These are phyloP conservation scores for Trichoderma brevicompactum DNA, from an alignment of 2,329 filamentous ascomycete genomes.

Conservation along the genomic window DNA sequence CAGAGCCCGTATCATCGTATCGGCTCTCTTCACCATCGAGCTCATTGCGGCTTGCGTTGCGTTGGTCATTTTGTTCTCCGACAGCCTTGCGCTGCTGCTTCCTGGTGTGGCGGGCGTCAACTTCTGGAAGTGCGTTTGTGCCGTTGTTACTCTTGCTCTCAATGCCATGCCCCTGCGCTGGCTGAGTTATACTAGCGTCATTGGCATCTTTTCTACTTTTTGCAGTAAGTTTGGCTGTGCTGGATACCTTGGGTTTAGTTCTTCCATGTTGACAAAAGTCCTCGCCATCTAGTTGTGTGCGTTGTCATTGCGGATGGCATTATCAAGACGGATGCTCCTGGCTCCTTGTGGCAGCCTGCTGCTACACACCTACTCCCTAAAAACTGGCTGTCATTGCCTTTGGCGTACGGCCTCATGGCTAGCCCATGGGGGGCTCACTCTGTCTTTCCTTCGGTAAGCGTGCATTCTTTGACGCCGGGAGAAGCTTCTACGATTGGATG, in stretches of 20 bases:
- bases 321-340: slow-evolving; percentile 76
- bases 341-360: slow-evolving; percentile 81
- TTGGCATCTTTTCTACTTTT: slow-evolving; percentile 90
- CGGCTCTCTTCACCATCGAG: slow-evolving; percentile 85
- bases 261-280: slow-evolving; percentile 19
- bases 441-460: slow-evolving; percentile 75
- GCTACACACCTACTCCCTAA: slow-evolving; percentile 79
- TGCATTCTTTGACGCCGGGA: background rate
- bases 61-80: slow-evolving; percentile 88
- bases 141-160: slow-evolving; percentile 76
- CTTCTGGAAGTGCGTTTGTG: slow-evolving; percentile 85
- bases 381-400: slow-evolving; percentile 84
- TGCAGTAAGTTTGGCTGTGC: slow-evolving; percentile 68
- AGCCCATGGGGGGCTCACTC: slow-evolving; percentile 68
- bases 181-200: slow-evolving; percentile 85
- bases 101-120: slow-evolving; percentile 67
- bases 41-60: slow-evolving; percentile 88
- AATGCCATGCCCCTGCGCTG: slow-evolving; percentile 83
- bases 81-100: slow-evolving; percentile 80
- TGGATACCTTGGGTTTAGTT: background rate
- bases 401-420: slow-evolving; percentile 90
- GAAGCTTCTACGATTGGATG: too few relatives aligned
- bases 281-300: slow-evolving; percentile 63
- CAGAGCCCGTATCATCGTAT: slow-evolving; percentile 78
- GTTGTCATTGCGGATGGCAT: slow-evolving; percentile 87